phyloP scores from a whole-genome alignment of 176 grass and related monocot genomes.

The Dendrocalamus sinicus region DNA sequence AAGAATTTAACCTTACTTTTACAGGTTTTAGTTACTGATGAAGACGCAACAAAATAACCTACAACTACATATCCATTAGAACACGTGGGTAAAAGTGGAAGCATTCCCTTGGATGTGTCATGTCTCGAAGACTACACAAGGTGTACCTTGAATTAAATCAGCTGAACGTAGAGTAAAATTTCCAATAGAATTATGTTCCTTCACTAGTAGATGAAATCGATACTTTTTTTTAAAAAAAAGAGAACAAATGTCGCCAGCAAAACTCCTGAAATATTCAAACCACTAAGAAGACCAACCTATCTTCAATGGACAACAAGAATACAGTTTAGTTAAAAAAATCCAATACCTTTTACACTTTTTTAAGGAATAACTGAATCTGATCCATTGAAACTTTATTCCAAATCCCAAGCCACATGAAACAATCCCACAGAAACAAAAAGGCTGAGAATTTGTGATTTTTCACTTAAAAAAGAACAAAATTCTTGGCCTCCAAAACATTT shows the following conservation, averaged over 20 bases:
- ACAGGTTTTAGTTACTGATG: neutral
- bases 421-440: neutral
- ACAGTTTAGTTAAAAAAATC: conserved; percentile 19
- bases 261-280: neutral
- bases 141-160: neutral
- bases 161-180: neutral
- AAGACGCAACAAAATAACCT: neutral
- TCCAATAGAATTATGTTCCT: neutral
- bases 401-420: neutral
- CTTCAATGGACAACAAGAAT: conserved; percentile 26
- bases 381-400: conserved; percentile 45
- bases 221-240: neutral
- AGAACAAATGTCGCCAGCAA: neutral
- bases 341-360: conserved; percentile 35
- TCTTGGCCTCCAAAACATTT: neutral
- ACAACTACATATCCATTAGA: neutral
- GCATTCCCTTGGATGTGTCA: neutral
- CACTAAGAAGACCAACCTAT: conserved; percentile 17
- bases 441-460: neutral
- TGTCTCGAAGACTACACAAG: conserved; percentile 3
- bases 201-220: conserved; percentile 11
- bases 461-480: neutral
- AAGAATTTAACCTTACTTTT: neutral
- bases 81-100: neutral
- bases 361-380: conserved; percentile 49